Base-by-base conservation (phyloP, 2,329 filamentous ascomycete species). In the Pseudogymnoascus sp. region DNA sequence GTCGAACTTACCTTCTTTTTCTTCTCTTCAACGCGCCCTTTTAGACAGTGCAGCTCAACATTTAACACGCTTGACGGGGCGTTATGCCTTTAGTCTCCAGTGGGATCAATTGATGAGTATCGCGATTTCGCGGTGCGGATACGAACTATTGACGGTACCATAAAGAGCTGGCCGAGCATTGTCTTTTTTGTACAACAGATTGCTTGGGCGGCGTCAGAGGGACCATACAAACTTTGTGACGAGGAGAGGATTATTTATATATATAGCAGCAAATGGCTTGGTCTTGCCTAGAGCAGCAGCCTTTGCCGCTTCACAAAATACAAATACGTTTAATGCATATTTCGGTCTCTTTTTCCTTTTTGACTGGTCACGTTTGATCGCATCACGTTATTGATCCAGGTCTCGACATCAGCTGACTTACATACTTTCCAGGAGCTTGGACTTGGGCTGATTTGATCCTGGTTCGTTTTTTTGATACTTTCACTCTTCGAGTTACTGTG, bases 171-270 rank as follows among this genome's bases (percentile, higher is more conserved):
- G 77, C 77, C 78, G 76, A 74, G 80, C 76, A 78, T 75, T 72
- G 60, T 73, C 75, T 74, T 68, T 72, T 55, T 55, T 35, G 55
- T 58, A 67, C 63, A 71, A 71, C 65, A 67, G 66, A 78, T 90
- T 88, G 84, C 84, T 83, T 82, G 83, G 87, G 85, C 87, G 84
- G 89, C 86, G 88, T 92, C 89, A 92, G 88, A 92, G 85, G 87
- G 78, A 82, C 82, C 86, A 79, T 70, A 92, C 88, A 48, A 60
- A 39, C 21, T 29, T 48, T 29, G 37, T 18, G 59, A 31, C 21
- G 21, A 48, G 59, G 21, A 39, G 59, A 31, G 25, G 33, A 60
- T 18, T 13, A 15, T 60, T 31, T 29, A 59, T 35, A 59, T 35
- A 48, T 21, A 59, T 39, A 59, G n/a, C 25, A 27, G 29, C 55